Evolutionary conservation across 352 stramenopile species (phyloP).

Genomic region (Nothophytophthora sp.): DNA sequence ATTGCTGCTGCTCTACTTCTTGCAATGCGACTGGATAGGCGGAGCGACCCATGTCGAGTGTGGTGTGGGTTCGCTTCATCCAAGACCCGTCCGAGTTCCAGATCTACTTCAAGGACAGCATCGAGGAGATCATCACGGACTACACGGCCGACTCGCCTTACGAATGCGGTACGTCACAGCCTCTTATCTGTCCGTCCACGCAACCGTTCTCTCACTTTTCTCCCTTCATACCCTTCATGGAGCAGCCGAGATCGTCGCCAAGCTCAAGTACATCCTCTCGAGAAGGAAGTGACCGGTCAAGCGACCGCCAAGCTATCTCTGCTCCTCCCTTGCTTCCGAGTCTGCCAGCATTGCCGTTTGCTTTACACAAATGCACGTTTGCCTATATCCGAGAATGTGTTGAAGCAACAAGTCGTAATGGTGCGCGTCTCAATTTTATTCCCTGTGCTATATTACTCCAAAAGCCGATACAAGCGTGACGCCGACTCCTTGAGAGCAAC

Average conservation of each 20-base stretch:
- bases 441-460: constrained; percentile 52
- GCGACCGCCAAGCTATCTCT: neutral
- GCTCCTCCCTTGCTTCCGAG: neutral
- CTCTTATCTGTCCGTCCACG: constrained; percentile 3
- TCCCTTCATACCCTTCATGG: constrained; percentile 9
- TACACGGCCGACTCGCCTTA: constrained; percentile 90
- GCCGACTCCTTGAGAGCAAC: constrained; percentile 22
- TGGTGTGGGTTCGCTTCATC: constrained; percentile 88
- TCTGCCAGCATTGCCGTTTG: neutral
- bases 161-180: constrained; percentile 68
- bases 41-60: constrained; percentile 83
- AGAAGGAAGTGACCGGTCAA: constrained; percentile 55
- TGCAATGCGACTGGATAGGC: constrained; percentile 36
- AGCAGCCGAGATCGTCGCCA: constrained; percentile 87
- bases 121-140: constrained; percentile 89
- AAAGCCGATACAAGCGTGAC: constrained; percentile 22
- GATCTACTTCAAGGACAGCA: constrained; percentile 89
- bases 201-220: constrained; percentile 9
- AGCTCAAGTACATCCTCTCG: constrained; percentile 91
- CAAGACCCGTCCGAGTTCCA: constrained; percentile 85
- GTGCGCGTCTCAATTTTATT: constrained; percentile 89
- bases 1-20: constrained; percentile 1
- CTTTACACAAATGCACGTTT: neutral
- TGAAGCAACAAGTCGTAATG: constrained; percentile 42
- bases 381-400: neutral